Evolutionary conservation across 495 filamentous ascomycete genomes (phyloP), one percentile per base, ranked within the genome.

Genomic region (Pyronema omphalodes): DNA sequence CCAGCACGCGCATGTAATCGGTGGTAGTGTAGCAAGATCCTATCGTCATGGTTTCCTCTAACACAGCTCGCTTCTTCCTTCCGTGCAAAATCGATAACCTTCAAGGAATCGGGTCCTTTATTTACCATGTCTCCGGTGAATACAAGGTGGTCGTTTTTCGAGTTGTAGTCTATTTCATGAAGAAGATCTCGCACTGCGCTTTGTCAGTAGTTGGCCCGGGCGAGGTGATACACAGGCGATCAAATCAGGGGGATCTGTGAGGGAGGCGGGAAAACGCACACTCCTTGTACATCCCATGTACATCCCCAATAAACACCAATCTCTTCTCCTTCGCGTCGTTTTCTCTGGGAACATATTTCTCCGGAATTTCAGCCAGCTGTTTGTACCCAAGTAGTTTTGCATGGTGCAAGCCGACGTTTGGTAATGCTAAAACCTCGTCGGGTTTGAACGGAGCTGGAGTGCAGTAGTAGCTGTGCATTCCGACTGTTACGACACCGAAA

Each of bases 21-120:
- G 12, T 58, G 61, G 47, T 67, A 63, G 51, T 64, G 61, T 5
- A 77, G 69, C 15, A 93, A 70, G 9, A 94, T 73, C 8, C 79
- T 74, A 61, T 98, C 86, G 63, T 98, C 91, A 67, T 95, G 88
- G 68, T 98, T 96, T 11, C 91, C 91, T 23, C 91, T 79, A 0
- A 95, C 86, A 54, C 77, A 84, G 34, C 79, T 81, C 3, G 89
- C 89, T 12, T 73, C 73, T 23, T 84, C 66, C 11, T 72, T 63
- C 54, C 81, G 79, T 9, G 80, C 84, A 12, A 87, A 67, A 53
- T 85, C 77, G 33, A 98, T 72, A 0, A 94, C 86, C 33, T 84
- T 85, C 1, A 69, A 48, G 53, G 83, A 88, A 62, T 93, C 80
- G 8, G 89, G 89, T 7, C 91, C 91, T 66, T 93, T 94, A 59